phyloP scores from a whole-genome alignment of 2,329 filamentous ascomycete species.

The Clathrospora elynae region DNA sequence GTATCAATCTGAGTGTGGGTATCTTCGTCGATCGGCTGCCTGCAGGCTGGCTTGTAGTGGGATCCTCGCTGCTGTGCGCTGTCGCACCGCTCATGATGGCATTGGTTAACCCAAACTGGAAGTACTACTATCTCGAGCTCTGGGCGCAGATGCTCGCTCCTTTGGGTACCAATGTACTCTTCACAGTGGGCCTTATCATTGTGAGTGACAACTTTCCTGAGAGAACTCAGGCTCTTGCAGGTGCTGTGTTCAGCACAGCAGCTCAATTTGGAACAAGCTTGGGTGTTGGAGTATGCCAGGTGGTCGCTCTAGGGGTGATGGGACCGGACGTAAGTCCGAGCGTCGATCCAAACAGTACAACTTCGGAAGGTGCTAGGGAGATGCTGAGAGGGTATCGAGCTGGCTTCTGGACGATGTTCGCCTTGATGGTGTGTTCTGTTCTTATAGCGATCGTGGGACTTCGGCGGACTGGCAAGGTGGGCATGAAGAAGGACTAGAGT shows the following conservation, averaged over 20 bases:
- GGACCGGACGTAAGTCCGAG: slow-evolving; percentile 10
- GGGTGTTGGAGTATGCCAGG: slow-evolving; percentile 32
- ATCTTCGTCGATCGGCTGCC: slow-evolving; percentile 53
- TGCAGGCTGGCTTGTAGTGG: slow-evolving; percentile 51
- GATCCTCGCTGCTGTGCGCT: slow-evolving; percentile 51
- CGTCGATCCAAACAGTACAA: too few species aligned
- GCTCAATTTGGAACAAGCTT: slow-evolving; percentile 60
- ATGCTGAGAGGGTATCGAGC: slow-evolving; percentile 31
- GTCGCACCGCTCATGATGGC: slow-evolving; percentile 62
- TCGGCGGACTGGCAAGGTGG: slow-evolving; percentile 32
- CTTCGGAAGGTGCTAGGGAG: slow-evolving; percentile 11
- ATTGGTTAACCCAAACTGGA: slow-evolving; percentile 54
- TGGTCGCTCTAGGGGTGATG: slow-evolving; percentile 29
- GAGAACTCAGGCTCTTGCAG: slow-evolving; percentile 64
- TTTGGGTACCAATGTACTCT: slow-evolving; percentile 56
- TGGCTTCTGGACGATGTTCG: slow-evolving; percentile 37
- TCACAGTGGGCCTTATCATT: slow-evolving; percentile 62
- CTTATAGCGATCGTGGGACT: slow-evolving; percentile 32
- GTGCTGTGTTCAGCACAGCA: slow-evolving; percentile 65
- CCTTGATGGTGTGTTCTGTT: slow-evolving; percentile 28
- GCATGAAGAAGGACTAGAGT: slow-evolving; percentile 38
- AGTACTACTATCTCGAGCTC: slow-evolving; percentile 58
- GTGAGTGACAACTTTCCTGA: slow-evolving; percentile 61
- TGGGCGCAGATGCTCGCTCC: slow-evolving; percentile 53
- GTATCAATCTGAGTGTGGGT: slow-evolving; percentile 54